phyloP scores from a whole-genome alignment of 176 grass and related monocot genomes.

The Aegilops speltoides region DNA sequence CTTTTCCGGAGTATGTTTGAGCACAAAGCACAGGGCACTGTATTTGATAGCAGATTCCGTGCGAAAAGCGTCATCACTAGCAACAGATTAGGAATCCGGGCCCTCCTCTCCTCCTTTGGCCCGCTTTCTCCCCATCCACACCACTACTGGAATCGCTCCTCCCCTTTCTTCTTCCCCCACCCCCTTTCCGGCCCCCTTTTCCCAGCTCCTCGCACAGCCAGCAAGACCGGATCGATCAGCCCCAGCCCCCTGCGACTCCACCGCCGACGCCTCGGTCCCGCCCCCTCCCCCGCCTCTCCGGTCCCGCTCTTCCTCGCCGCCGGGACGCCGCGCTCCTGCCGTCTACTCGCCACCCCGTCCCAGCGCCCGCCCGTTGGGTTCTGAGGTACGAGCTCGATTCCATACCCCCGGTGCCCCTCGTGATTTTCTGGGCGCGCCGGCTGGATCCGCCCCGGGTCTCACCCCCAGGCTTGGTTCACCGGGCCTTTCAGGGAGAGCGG shows the following conservation, averaged over 20 bases:
- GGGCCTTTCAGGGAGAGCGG: neutral
- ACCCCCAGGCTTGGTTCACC: neutral
- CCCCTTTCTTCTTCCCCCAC: conserved; percentile 10
- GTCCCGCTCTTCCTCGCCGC: neutral
- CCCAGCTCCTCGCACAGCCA: neutral
- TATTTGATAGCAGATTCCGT: conserved; percentile 17
- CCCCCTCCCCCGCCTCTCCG: neutral
- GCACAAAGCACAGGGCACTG: neutral
- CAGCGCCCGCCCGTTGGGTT: neutral
- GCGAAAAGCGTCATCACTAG: conserved; percentile 18
- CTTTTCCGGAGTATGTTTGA: too few species aligned
- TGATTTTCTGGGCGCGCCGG: neutral
- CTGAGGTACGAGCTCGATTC: neutral
- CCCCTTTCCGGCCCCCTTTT: neutral
- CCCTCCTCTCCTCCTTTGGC: too few species aligned
- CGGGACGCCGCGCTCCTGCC: neutral
- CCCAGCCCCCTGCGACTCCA: too few species aligned
- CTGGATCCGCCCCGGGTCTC: neutral
- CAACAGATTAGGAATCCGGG: conserved; percentile 23
- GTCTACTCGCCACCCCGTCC: neutral
- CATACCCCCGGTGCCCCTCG: too few species aligned
- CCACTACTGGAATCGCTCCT: neutral
- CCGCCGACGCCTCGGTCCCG: neutral
- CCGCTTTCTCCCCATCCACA: neutral
- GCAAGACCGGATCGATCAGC: neutral